A percentile compares a stretch with the other conserved stretches of the same genome.
Evolutionary conservation across 2,329 filamentous ascomycete genomes (phyloP).

Genomic region (Ascochyta viciae-villosae): DNA sequence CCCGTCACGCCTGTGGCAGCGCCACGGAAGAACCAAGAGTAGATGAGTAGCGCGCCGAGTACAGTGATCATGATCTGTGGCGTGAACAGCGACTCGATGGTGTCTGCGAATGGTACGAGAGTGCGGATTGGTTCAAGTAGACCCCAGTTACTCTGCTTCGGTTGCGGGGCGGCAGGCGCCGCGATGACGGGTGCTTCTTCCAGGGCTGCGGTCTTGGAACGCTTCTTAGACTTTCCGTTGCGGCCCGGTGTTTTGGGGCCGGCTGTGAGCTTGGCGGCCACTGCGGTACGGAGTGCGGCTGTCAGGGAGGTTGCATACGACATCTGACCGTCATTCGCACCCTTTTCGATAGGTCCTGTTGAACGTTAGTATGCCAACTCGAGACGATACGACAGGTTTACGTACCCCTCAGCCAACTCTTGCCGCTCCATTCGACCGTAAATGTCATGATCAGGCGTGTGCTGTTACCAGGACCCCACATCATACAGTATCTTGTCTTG

Average conservation of each 20-base stretch:
- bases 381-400: not conserved
- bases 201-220: constrained; percentile 61
- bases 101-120: constrained; percentile 72
- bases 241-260: constrained; percentile 54
- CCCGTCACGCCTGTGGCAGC: constrained; percentile 39
- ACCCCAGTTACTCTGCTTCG: constrained; percentile 68
- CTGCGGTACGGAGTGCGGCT: constrained; percentile 73
- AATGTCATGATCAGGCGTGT: constrained; percentile 89
- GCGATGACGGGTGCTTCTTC: constrained; percentile 53
- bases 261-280: constrained; percentile 65
- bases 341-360: constrained; percentile 91
- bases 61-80: constrained; percentile 80
- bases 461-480: constrained; percentile 86
- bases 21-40: constrained; percentile 43
- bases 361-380: constrained; percentile 17
- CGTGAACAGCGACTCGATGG: constrained; percentile 74
- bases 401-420: constrained; percentile 96
- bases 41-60: constrained; percentile 63
- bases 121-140: constrained; percentile 79
- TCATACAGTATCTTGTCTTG: constrained; percentile 93
- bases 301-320: constrained; percentile 83
- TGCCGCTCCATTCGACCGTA: constrained; percentile 93
- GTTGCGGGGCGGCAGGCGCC: constrained; percentile 32
- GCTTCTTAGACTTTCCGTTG: constrained; percentile 63
- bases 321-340: constrained; percentile 86